Evolutionary conservation across 257 asterid species (phyloP), one percentile per base, ranked within the genome.

Genomic region (Fraxinus cuspidata): DNA sequence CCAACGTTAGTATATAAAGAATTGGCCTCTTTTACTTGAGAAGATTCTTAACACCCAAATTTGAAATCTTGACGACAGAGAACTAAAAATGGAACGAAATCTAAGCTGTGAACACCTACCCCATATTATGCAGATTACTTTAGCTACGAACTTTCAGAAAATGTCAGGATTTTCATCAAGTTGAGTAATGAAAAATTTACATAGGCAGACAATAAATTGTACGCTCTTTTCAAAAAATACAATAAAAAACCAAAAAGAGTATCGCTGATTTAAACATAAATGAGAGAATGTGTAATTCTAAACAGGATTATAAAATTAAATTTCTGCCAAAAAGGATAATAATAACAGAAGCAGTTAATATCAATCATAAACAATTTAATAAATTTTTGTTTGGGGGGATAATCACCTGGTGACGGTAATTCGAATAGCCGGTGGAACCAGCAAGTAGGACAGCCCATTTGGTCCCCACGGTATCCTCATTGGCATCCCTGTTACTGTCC

Each of bases 381-480:
- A 23, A 63, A 56, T 5, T 25, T 56, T 4, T n/a, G 32, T 63
- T 8, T 21, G 53, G 81, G 1, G 60, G 0, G 12, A 10, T 21
- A 35, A 78, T 83, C 71, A 93, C 98, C 98, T 93, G 99, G 53
- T 96, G 99, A 60, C 98, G 89, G 85, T 93, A 96, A 85, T 96
- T 93, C 96, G 91, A 89, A 87, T 96, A 96, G 32, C 98, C 98
- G 37, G 83, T 83, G 47, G 98, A 93, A 32, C 97, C 99, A 70
- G 99, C 99, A 66, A 96, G 65, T 3, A 96, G 90, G 29, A 96
- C 90, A 10, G 99, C 99, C 98, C 99, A 96, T 74, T 90, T 83
- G 31, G 93, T 93, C 3, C 97, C 98, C 7, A 88, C 92, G 47
- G 93, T 80, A 78, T 90, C 96, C 1, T 83, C 91, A 1, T 74